Evolutionary conservation across 805 yeast genomes (phyloP).

Genomic region (Vanderwaltozyma yarrowii): DNA sequence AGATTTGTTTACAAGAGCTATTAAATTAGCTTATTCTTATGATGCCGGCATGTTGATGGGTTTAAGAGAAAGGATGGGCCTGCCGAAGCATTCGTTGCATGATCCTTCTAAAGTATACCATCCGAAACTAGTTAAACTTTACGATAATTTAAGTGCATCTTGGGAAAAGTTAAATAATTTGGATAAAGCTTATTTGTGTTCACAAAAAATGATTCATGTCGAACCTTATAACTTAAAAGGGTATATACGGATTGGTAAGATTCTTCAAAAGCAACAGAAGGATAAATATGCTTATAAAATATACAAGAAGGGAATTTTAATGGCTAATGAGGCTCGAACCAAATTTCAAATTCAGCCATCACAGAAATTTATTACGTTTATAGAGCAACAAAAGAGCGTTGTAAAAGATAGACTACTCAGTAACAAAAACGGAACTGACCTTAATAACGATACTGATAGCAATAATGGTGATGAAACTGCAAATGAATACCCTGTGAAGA

Average conservation of each 20-base stretch:
- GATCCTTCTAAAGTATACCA: conserved; percentile 9
- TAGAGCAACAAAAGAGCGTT: conserved; percentile 10
- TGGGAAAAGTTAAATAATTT: conserved; percentile 21
- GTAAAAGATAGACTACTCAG: conserved; percentile 4
- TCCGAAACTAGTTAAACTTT: conserved; percentile 18
- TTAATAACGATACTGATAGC: too few relatives aligned
- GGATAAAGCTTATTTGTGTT: conserved; percentile 14
- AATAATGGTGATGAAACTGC: too few relatives aligned
- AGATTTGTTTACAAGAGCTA: conserved; percentile 20
- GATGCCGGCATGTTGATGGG: conserved; percentile 10
- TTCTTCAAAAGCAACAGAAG: conserved; percentile 13
- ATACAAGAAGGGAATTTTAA: conserved; percentile 13
- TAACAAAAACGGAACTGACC: too few relatives aligned
- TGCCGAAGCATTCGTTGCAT: neutral
- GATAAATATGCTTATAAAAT: conserved; percentile 15
- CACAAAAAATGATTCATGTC: conserved; percentile 12
- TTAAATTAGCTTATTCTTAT: conserved; percentile 18
- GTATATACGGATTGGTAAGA: conserved; percentile 21
- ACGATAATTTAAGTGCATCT: conserved; percentile 22
- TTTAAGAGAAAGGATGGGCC: conserved; percentile 2
- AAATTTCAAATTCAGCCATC: conserved; percentile 8
- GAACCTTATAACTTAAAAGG: conserved; percentile 23
- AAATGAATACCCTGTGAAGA: conserved; percentile 3
- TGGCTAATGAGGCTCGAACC: conserved; percentile 7
- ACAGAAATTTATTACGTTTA: conserved; percentile 6